These are phyloP conservation scores for Colletotrichum sp. DNA, from an alignment of 2,329 filamentous ascomycete genomes.

Conservation along the genomic window DNA sequence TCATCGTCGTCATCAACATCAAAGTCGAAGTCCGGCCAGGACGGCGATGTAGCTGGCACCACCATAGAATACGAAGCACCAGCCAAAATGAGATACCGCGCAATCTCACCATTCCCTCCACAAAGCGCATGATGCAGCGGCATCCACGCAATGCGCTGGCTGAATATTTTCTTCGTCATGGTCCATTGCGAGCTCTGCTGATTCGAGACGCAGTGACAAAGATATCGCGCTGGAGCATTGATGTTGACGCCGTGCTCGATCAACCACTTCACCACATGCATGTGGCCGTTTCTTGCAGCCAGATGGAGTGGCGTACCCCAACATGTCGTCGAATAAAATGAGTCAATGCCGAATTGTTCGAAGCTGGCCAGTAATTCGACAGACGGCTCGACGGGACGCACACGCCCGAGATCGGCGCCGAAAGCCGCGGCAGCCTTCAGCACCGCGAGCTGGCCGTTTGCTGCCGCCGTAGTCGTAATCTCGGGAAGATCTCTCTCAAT, in stretches of 20 bases:
- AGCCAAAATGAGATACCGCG: neutral
- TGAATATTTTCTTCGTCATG: neutral
- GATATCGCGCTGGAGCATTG: neutral
- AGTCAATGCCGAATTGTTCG: neutral
- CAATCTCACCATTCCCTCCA: neutral
- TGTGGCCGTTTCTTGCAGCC: neutral
- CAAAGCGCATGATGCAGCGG: neutral
- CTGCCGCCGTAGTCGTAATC: neutral
- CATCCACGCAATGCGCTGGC: neutral
- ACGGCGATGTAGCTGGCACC: neutral
- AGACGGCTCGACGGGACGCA: neutral
- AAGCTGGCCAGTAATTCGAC: neutral
- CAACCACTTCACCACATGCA: neutral
- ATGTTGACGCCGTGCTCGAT: neutral
- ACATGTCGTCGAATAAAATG: rapidly evolving
- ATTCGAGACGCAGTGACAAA: neutral
- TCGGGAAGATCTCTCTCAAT: neutral
- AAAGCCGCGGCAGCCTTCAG: neutral
- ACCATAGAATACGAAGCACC: neutral
- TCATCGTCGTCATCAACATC: neutral
- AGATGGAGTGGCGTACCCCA: neutral
- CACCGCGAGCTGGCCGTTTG: neutral
- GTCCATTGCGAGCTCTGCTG: neutral
- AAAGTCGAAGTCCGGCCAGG: neutral
- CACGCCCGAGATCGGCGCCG: neutral